Conservation (phyloP, 2,329 filamentous ascomycete genomes). For the Diaporthe sp. region DNA sequence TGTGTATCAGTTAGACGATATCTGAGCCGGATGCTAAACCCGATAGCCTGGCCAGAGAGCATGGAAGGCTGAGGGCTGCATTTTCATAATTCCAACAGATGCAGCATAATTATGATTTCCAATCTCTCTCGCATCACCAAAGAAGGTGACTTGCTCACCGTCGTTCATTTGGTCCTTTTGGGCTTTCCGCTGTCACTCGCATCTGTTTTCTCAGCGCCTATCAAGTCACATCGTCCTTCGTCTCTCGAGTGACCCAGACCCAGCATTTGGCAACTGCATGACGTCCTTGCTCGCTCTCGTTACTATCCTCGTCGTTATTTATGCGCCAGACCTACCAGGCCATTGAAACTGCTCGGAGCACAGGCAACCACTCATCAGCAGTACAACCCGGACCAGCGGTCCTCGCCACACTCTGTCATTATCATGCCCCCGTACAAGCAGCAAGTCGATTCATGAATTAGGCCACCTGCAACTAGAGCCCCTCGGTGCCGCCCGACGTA, state of each 20-base stretch:
- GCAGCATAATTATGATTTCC: conserved; percentile 22
- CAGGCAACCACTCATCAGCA: conserved; percentile 1
- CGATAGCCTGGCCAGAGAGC: conserved; percentile 22
- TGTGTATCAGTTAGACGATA: conserved; percentile 36
- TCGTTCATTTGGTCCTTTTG: not conserved
- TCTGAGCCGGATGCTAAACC: conserved; percentile 2
- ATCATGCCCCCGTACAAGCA: conserved; percentile 18
- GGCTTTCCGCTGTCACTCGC: not conserved
- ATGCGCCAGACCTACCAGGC: conserved; percentile 13
- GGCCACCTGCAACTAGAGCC: conserved; percentile 10
- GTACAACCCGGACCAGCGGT: conserved; percentile 7
- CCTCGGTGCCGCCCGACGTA: conserved; percentile 10
- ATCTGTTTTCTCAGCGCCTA: conserved; percentile 17
- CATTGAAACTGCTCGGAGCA: conserved; percentile 7
- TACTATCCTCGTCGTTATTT: conserved; percentile 24
- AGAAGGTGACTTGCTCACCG: not conserved
- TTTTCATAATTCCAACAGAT: conserved; percentile 22
- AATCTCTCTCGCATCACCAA: conserved; percentile 13
- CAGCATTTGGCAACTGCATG: conserved; percentile 15
- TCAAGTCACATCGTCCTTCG: not conserved
- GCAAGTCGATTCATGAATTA: conserved; percentile 25
- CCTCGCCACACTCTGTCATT: conserved; percentile 7
- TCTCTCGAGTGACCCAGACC: not conserved
- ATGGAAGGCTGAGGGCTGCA: not conserved
- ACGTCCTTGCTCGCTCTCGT: conserved; percentile 29